These are phyloP conservation scores for Debaryomyces subglobosus DNA, from an alignment of 1,139 yeast species.

Conservation along the genomic window DNA sequence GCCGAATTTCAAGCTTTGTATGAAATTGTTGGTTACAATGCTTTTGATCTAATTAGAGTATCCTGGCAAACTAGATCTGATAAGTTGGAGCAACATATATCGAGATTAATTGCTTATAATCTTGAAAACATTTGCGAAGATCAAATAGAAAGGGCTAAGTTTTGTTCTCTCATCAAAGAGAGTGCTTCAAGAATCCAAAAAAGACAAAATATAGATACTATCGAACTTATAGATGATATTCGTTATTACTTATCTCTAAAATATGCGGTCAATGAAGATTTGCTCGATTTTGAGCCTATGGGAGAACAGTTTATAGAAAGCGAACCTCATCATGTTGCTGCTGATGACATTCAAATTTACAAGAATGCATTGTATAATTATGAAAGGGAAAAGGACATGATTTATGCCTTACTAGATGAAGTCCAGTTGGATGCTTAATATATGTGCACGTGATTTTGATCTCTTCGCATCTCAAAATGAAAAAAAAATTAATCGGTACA, in stretches of 20 bases:
- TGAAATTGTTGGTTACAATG: slow-evolving; percentile 33
- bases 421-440: slow-evolving; percentile 48
- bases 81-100: slow-evolving; percentile 64
- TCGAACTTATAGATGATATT: slow-evolving; percentile 78
- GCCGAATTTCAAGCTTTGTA: slow-evolving; percentile 24
- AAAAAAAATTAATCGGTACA: slow-evolving; percentile 3
- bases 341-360: slow-evolving; percentile 35
- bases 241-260: slow-evolving; percentile 62
- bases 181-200: slow-evolving; percentile 61
- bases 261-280: slow-evolving; percentile 38
- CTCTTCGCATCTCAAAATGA: slow-evolving; percentile 15
- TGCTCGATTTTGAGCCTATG: slow-evolving; percentile 33
- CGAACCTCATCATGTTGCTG: slow-evolving; percentile 11
- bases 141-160: slow-evolving; percentile 25
- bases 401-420: slow-evolving; percentile 47
- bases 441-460: slow-evolving; percentile 9
- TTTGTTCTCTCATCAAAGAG: slow-evolving; percentile 31
- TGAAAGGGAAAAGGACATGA: slow-evolving; percentile 40
- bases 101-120: slow-evolving; percentile 58
- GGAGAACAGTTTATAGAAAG: slow-evolving; percentile 18
- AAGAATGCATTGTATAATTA: slow-evolving; percentile 24
- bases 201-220: slow-evolving; percentile 76
- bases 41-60: slow-evolving; percentile 60
- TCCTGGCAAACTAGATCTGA: slow-evolving; percentile 73
- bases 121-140: slow-evolving; percentile 40